phyloP scores from a whole-genome alignment of 2,329 filamentous ascomycete species.

The Chaetoscypha palmicola region DNA sequence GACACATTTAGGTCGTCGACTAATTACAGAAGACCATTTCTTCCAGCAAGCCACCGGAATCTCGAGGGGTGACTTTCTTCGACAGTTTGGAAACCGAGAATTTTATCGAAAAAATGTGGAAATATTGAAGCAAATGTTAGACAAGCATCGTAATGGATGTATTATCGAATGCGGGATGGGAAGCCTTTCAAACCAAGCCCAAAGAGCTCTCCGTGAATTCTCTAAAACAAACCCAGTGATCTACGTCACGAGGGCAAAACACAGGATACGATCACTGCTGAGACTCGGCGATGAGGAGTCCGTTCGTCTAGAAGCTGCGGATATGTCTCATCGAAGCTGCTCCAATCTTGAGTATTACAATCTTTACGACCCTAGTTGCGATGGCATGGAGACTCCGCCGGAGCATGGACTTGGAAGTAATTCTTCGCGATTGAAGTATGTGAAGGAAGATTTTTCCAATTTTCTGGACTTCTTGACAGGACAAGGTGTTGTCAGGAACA shows the following conservation, averaged over 20 bases:
- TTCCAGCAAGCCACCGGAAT: slow-evolving; percentile 60
- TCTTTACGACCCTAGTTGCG: slow-evolving; percentile 36
- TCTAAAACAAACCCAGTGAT: slow-evolving; percentile 61
- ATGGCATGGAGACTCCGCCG: slow-evolving; percentile 32
- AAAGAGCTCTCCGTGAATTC: slow-evolving; percentile 55
- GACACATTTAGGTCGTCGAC: slow-evolving; percentile 58
- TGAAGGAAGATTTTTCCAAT: slow-evolving; percentile 52
- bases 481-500: slow-evolving; percentile 43
- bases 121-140: slow-evolving; percentile 53
- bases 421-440: slow-evolving; percentile 43
- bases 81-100: slow-evolving; percentile 50
- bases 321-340: slow-evolving; percentile 39
- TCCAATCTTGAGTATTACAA: slow-evolving; percentile 64
- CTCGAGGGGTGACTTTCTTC: slow-evolving; percentile 57
- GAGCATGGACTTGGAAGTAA: slow-evolving; percentile 39
- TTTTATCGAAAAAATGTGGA: slow-evolving; percentile 58
- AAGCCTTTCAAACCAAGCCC: slow-evolving; percentile 33
- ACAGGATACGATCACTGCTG: slow-evolving; percentile 49
- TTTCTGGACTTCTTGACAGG: slow-evolving; percentile 54
- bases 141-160: slow-evolving; percentile 50
- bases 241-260: slow-evolving; percentile 58
- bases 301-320: slow-evolving; percentile 37
- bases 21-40: slow-evolving; percentile 61
- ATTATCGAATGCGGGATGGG: slow-evolving; percentile 68
- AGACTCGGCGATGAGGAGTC: slow-evolving; percentile 38